Conservation (phyloP, 257 asterid genomes). For the Perilla frutescens region DNA sequence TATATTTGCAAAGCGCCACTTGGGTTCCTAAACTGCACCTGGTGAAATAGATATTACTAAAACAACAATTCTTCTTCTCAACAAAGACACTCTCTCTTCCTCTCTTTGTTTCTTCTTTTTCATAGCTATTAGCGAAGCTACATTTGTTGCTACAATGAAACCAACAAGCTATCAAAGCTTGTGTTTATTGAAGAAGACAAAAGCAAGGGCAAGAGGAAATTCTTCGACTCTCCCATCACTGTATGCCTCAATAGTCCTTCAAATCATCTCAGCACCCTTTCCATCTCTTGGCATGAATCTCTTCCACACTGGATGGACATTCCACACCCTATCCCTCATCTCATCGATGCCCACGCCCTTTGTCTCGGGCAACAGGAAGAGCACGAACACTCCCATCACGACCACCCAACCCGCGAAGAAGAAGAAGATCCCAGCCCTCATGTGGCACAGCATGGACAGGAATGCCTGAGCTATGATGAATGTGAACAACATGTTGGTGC, state of each 20-base stretch:
- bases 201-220: constrained; percentile 1
- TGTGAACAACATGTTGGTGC: constrained; percentile 59
- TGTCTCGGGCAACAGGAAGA: constrained; percentile 55
- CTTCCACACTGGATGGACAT: constrained; percentile 52
- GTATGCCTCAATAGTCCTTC: background rate
- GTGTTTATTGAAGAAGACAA: background rate
- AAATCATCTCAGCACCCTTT: constrained; percentile 30
- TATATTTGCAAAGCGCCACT: too few species aligned
- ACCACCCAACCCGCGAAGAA: constrained; percentile 57
- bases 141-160: too few species aligned
- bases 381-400: constrained; percentile 47
- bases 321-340: constrained; percentile 52
- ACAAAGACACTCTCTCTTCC: too few species aligned
- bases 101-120: too few species aligned
- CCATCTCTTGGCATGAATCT: constrained; percentile 34
- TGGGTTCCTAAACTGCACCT: too few species aligned
- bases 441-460: constrained; percentile 55
- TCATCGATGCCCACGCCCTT: constrained; percentile 51
- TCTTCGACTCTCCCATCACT: constrained; percentile 15
- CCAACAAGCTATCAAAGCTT: too few species aligned
- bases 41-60: too few species aligned
- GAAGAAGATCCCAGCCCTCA: constrained; percentile 54
- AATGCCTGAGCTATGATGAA: constrained; percentile 55
- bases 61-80: too few species aligned
- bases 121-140: too few species aligned